Evolutionary conservation across 805 yeast species (phyloP).

Genomic region (Candida silvicultrix): DNA sequence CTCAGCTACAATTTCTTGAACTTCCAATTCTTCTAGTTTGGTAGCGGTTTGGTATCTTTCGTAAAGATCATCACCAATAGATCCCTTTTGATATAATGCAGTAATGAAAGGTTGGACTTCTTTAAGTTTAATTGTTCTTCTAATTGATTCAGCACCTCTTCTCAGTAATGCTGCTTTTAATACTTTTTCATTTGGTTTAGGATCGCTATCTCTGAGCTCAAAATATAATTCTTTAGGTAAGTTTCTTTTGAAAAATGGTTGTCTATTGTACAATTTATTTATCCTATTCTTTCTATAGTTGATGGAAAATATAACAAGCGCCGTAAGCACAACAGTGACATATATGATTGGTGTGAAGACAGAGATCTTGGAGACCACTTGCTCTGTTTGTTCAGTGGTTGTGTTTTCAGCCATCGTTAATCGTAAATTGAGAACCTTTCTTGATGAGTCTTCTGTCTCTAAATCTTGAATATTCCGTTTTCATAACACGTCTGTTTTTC

Average conservation of each 20-base stretch:
- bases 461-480: neutral
- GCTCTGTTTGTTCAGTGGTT: slow-evolving; percentile 5
- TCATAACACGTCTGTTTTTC: neutral
- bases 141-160: slow-evolving; percentile 82
- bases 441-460: neutral
- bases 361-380: slow-evolving; percentile 29
- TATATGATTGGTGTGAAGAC: slow-evolving; percentile 72
- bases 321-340: slow-evolving; percentile 58
- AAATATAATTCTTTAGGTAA: slow-evolving; percentile 58
- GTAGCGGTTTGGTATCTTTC: slow-evolving; percentile 73
- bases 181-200: slow-evolving; percentile 71
- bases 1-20: slow-evolving; percentile 68
- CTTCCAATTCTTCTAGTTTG: slow-evolving; percentile 75
- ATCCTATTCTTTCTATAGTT: slow-evolving; percentile 53
- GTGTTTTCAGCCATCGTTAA: neutral
- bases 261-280: slow-evolving; percentile 47
- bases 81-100: slow-evolving; percentile 76
- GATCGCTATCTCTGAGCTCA: slow-evolving; percentile 44
- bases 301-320: slow-evolving; percentile 64
- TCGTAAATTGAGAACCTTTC: neutral
- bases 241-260: slow-evolving; percentile 71
- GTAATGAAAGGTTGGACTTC: slow-evolving; percentile 69
- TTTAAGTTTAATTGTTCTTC: slow-evolving; percentile 75
- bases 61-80: slow-evolving; percentile 85
- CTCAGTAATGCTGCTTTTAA: slow-evolving; percentile 60